Percentiles rank a stretch among this genome's conserved stretches.
These are phyloP conservation scores for Diaporthe aspalathi DNA, from an alignment of 2,329 filamentous ascomycete genomes.

Conservation along the genomic window DNA sequence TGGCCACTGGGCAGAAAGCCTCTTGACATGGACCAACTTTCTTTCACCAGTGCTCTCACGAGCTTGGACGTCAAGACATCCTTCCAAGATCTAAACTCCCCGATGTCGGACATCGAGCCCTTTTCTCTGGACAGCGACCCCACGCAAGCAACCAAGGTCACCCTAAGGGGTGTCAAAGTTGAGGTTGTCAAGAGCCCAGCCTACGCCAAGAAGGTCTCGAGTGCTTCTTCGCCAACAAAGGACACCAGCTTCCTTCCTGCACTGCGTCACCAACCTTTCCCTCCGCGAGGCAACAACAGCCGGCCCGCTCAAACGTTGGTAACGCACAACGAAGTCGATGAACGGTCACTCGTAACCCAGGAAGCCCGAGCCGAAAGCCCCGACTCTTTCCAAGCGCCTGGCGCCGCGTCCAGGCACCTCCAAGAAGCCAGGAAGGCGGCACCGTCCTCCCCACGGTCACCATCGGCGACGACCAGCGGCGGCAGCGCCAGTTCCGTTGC, in stretches of 20 bases:
- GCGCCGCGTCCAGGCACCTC: slow-evolving; percentile 49
- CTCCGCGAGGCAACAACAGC: slow-evolving; percentile 2
- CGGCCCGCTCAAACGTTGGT: slow-evolving; percentile 21
- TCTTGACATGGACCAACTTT: slow-evolving; percentile 44
- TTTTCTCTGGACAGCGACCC: slow-evolving; percentile 26
- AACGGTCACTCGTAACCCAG: background rate
- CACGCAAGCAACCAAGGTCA: slow-evolving; percentile 4
- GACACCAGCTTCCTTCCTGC: slow-evolving; percentile 26
- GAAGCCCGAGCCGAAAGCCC: slow-evolving; percentile 40
- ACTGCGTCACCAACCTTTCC: slow-evolving; percentile 6
- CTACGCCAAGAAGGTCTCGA: slow-evolving; percentile 25
- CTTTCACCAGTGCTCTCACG: slow-evolving; percentile 43
- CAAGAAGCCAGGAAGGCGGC: slow-evolving; percentile 51
- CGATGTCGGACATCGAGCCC: slow-evolving; percentile 30
- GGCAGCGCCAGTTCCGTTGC: slow-evolving; percentile 32
- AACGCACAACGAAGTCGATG: slow-evolving; percentile 15
- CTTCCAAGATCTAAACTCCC: slow-evolving; percentile 30
- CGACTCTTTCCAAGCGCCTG: slow-evolving; percentile 43
- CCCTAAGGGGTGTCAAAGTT: slow-evolving; percentile 2
- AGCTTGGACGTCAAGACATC: slow-evolving; percentile 38
- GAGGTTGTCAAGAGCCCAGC: slow-evolving; percentile 28
- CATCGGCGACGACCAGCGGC: slow-evolving; percentile 36
- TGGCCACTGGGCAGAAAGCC: slow-evolving; percentile 42
- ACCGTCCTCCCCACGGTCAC: slow-evolving; percentile 43
- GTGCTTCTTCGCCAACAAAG: background rate